Conservation (phyloP, 2,329 filamentous ascomycete genomes). For the Scedosporium aurantiacum region DNA sequence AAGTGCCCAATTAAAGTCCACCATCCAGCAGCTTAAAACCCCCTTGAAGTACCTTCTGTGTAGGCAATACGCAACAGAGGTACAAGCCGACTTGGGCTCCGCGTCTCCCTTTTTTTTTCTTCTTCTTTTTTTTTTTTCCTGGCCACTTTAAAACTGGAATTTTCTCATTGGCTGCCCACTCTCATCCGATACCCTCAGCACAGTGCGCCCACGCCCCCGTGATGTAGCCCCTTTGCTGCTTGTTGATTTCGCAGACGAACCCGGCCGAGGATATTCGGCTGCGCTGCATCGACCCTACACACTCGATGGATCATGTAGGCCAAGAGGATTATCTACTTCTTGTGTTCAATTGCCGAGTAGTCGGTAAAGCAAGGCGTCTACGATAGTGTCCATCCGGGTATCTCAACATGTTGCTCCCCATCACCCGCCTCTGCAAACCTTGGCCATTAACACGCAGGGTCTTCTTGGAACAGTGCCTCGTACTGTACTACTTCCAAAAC, state of each 20-base stretch:
- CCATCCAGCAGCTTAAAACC: not conserved
- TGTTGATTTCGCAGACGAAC: not conserved
- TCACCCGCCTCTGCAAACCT: not conserved
- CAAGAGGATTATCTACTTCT: not conserved
- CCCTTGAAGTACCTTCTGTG: not conserved
- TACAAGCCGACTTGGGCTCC: not conserved
- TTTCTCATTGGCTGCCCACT: not conserved
- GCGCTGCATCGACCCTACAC: not conserved
- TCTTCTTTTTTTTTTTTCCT: not conserved
- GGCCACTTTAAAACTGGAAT: not conserved
- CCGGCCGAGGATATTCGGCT: not conserved
- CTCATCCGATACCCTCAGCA: not conserved
- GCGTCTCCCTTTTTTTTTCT: not conserved
- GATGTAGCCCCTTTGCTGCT: not conserved
- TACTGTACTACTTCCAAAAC: not conserved
- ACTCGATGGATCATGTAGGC: not conserved
- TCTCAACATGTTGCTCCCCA: not conserved
- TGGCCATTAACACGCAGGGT: not conserved
- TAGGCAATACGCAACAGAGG: not conserved
- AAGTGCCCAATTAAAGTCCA: too few species aligned
- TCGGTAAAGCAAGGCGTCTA: not conserved
- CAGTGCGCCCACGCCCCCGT: not conserved
- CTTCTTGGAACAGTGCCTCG: not conserved
- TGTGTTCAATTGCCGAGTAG: not conserved
- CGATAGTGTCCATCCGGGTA: not conserved